Evolutionary conservation across 116 monocot genomes (phyloP).

Genomic region (Cymodocea nodosa): DNA sequence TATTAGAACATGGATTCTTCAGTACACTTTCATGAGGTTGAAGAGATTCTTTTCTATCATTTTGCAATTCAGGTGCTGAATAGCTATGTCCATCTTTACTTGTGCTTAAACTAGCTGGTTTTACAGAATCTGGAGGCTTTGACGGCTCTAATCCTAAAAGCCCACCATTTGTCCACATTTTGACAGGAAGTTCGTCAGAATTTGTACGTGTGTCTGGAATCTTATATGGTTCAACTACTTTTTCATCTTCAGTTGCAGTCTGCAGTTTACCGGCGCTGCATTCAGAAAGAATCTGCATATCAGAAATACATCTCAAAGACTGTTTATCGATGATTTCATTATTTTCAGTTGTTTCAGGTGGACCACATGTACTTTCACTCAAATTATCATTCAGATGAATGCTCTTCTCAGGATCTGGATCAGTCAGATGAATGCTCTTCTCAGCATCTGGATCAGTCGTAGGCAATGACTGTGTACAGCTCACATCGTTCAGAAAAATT

Average conservation of each 20-base stretch:
- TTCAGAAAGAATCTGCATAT: conserved; percentile 2
- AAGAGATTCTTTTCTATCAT: not conserved
- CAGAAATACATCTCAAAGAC: conserved; percentile 9
- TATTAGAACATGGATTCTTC: not conserved
- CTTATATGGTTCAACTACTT: not conserved
- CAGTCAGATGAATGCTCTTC: not conserved
- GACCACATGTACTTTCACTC: conserved; percentile 5
- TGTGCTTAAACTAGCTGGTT: conserved; percentile 4
- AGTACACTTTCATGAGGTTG: conserved; percentile 5
- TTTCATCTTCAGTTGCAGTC: conserved; percentile 1
- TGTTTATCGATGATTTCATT: conserved; percentile 3
- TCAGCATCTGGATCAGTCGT: not conserved
- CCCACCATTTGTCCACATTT: conserved; percentile 87
- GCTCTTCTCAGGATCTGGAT: not conserved
- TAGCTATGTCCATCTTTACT: not conserved
- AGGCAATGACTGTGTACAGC: conserved; percentile 6
- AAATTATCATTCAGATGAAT: conserved; percentile 9
- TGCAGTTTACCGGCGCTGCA: not conserved
- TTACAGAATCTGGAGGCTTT: conserved; percentile 53
- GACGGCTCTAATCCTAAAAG: conserved; percentile 90
- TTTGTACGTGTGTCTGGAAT: conserved; percentile 4
- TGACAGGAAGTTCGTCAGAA: conserved; percentile 21
- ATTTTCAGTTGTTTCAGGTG: conserved; percentile 3
- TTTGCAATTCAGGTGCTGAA: not conserved
- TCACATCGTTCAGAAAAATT: conserved; percentile 8